Percentiles rank a stretch among this genome's conserved stretches.
phyloP scores from a whole-genome alignment of 2,329 filamentous ascomycete species.

The Zymoseptoria brevis region DNA sequence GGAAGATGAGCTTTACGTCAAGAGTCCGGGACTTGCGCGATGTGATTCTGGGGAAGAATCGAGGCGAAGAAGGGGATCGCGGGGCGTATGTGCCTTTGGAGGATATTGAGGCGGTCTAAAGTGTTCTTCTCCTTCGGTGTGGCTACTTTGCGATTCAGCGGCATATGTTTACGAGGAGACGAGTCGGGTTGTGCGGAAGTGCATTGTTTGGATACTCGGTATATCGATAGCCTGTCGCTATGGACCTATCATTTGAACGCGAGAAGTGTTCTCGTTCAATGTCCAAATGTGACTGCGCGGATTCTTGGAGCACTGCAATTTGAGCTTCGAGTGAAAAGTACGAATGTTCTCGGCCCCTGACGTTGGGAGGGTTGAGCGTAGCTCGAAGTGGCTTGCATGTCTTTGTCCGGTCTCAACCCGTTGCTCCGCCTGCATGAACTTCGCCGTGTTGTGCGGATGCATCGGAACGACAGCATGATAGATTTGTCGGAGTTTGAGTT shows the following conservation, averaged over 20 bases:
- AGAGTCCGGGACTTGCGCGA: slow-evolving; percentile 10
- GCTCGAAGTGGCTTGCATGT: background rate
- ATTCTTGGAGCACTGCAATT: no score
- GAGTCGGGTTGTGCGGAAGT: background rate
- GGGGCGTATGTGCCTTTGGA: slow-evolving; percentile 41
- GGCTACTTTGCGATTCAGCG: background rate
- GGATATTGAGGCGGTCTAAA: slow-evolving; percentile 29
- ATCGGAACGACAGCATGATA: background rate
- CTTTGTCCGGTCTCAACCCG: background rate
- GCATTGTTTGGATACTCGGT: background rate
- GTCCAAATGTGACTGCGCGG: no score
- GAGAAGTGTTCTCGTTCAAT: no score
- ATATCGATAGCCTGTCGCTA: background rate
- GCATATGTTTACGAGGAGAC: background rate
- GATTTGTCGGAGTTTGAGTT: background rate
- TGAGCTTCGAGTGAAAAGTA: no score
- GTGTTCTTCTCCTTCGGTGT: no score
- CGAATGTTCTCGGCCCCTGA: no score
- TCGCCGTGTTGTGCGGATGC: background rate
- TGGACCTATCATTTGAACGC: background rate
- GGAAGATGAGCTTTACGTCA: slow-evolving; percentile 6
- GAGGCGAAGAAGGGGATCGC: slow-evolving; percentile 29
- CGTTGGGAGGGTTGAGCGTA: no score
- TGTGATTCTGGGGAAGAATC: slow-evolving; percentile 22
- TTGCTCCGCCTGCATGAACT: background rate